Percentiles rank a stretch among this genome's conserved stretches.
Evolutionary conservation across 2,329 filamentous ascomycete species (phyloP).

Genomic region (Hypoxylon sp.): DNA sequence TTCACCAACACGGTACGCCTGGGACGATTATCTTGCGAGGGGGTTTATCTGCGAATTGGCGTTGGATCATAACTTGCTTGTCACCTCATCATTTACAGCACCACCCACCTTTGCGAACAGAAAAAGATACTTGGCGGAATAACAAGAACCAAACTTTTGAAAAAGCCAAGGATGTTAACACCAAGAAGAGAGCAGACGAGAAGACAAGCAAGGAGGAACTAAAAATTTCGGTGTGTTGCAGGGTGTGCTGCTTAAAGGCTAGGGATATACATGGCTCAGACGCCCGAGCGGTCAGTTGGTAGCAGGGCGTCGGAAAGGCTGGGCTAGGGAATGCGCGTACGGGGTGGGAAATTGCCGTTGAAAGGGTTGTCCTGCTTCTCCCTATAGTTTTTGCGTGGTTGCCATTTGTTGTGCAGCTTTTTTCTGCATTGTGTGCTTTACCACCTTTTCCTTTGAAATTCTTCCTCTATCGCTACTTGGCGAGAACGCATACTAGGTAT

Average conservation of each 20-base stretch:
- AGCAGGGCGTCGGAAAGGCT: constrained; percentile 34
- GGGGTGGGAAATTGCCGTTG: constrained; percentile 35
- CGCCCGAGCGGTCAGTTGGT: constrained; percentile 28
- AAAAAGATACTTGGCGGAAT: constrained; percentile 33
- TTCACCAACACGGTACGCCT: constrained; percentile 40
- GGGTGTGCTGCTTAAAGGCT: constrained; percentile 31
- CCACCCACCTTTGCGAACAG: constrained; percentile 30
- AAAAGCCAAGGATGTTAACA: constrained; percentile 38
- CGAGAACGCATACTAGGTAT: constrained; percentile 42
- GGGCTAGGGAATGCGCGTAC: constrained; percentile 13
- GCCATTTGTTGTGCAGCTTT: constrained; percentile 42
- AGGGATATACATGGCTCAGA: constrained; percentile 27
- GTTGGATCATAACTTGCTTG: constrained; percentile 48
- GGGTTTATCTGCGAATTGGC: constrained; percentile 41
- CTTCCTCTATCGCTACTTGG: constrained; percentile 37
- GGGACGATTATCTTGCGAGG: constrained; percentile 41
- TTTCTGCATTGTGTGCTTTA: constrained; percentile 45
- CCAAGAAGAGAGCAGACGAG: constrained; percentile 32
- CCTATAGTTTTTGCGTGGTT: constrained; percentile 41
- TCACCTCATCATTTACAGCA: constrained; percentile 42
- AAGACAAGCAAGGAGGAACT: constrained; percentile 26
- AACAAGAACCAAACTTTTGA: constrained; percentile 40
- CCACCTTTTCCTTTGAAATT: constrained; percentile 34
- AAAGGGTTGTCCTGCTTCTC: constrained; percentile 40
- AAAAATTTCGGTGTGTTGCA: constrained; percentile 33